Evolutionary conservation across 768 basidiomycete species (phyloP), one percentile per base, ranked within the genome.

Genomic region (Cystobasidium onofrii): DNA sequence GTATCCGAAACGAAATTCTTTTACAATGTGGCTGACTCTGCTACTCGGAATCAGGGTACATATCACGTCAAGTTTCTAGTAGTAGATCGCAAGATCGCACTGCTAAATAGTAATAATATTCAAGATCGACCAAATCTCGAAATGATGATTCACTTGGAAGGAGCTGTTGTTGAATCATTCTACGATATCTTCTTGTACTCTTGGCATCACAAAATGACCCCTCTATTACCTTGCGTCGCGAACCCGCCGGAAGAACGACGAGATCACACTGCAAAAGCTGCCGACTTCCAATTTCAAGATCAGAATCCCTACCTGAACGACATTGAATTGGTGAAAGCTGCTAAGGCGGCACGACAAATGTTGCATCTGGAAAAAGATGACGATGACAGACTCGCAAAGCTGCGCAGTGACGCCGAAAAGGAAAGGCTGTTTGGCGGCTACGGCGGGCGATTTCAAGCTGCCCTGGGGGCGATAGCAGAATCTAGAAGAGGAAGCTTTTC

Each of bases 61-160:
- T 89, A 89, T 80, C 89, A 90, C 76, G 85, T 86, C 57, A 89
- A 89, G 78, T 88, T 86, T 77, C 83, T 89, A 81, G 82, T 89
- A 52, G 86, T 89, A 0, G 88, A 90, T 78, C 83, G 88, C n/a
- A 86, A 85, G 76, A 82, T 88, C 41, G 88, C 87, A 0, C 80
- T 88, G 67, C 80, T 89, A 66, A 87, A 87, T 79, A 85, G 84
- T 63, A 88, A 88, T 80, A 89, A 89, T 71, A 87, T 89, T 46
- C 88, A 88, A 80, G 83, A 83, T 73, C 78, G 83, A 13, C 82
- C 81, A 3, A 82, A 83, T 61, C 76, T 83, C 44, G 82, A 82
- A 80, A 85, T 88, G 85, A 88, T 88, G 87, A 80, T 85, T 7
- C 88, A 88, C 76, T 83, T 89, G 52, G 88, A 89, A 78, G 88